Evolutionary conservation across 768 basidiomycete species (phyloP), one percentile per base, ranked within the genome.

Genomic region (Hericium alpestre): DNA sequence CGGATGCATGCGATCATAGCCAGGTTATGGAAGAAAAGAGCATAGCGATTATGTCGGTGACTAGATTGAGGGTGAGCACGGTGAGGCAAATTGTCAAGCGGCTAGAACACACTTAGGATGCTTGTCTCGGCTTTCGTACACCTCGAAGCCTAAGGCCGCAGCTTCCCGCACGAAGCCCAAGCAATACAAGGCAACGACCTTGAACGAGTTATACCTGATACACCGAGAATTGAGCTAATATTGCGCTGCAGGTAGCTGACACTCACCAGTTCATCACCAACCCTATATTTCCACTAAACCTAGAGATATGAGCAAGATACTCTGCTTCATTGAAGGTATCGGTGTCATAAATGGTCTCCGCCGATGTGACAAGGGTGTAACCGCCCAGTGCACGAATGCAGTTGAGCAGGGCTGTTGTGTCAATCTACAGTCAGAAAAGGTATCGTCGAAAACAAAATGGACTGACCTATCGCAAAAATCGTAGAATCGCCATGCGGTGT

Each of bases 11-110:
- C 76, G 52, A 85, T 76, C 69, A 89, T 67, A 3, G 87, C 79
- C 38, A 89, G 73, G 60, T 77, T 83, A 65, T 87, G 86, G 66
- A 84, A 87, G 69, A 86, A 87, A 3, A 85, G 71, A 1, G 76
- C 76, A 65, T 81, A 87, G 51, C 85, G 84, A 48, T 79, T 78
- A 66, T 86, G 85, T 43, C 84, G 73, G 67, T 87, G 85, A 61
- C 84, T 87, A 41, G 41, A 18, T 25, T 38, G 10, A 55, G 43
- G 59, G 56, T 57, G 15, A 51, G 51, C 37, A 2, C 46, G 49
- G 50, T 43, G 11, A 10, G 3, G 40, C 41, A 22, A 18, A 39
- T 39, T 23, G n/a, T 5, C 12, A 43, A 41, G 41, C 9, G 40
- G 4, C 16, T 41, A 40, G n/a, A 5, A 66, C 75, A 54, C 65